Base-by-base conservation (phyloP, 306 rosid species). In the Cicer cuneatum region DNA sequence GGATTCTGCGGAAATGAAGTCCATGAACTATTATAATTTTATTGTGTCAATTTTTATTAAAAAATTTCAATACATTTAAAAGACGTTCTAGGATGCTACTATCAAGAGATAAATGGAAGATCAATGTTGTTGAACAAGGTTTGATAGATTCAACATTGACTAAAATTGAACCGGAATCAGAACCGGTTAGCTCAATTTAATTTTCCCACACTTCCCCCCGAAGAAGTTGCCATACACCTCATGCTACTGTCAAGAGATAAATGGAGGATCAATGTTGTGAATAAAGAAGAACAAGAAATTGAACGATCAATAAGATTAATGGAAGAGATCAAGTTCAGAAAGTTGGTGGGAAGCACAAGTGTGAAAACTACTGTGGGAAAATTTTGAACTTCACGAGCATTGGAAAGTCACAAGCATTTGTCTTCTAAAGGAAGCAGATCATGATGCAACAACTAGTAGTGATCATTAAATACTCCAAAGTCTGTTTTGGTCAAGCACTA, bases 401-500 rank as follows among this genome's bases (percentile, higher is more conserved):
- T 93, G 86, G 82, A 78, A 4, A 81, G 89, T 41, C 98, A 87
- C 82, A 45, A 89, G 77, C 69, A 75, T 89, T 66, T 89, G 93
- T 19, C 79, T 35, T 37, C 86, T 83, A 77, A 81, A 39, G 10
- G 87, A 82, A 65, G 82, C 14, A 29, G 82, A 38, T 8, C 24
- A 1, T 11, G 33, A 1, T 49, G 72, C 63, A n/a, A 70, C 62
- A 66, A 71, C 58, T 53, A 13, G 41, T 8, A 68, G 69, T 15
- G 47, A 52, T 40, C 67, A 64, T 0, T 83, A 78, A 78, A 82
- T 86, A 58, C 89, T 90, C 33, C 60, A 85, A 81, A 89, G 97
- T 93, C 53, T 93, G 97, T 9, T 90, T 93, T 3, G 96, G 97
- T 12, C 98, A 93, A 83, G 97, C 98, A 0, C 89, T 93, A 10